Evolutionary conservation across 495 filamentous ascomycete genomes (phyloP).

Genomic region (Penicillium pancosmium): DNA sequence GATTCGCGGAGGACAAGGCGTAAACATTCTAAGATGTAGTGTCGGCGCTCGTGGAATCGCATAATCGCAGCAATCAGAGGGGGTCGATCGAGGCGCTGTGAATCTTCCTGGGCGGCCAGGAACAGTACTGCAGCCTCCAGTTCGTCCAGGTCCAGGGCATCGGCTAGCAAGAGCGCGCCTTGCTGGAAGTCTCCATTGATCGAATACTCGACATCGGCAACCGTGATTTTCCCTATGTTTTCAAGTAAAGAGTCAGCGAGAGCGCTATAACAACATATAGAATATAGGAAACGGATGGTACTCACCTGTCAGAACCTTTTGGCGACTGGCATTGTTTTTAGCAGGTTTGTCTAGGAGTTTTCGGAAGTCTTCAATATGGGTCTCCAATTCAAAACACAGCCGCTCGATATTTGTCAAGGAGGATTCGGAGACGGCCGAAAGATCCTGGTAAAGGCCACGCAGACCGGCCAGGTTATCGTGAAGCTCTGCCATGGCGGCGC

Average conservation of each 20-base stretch:
- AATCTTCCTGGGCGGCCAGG: conserved; percentile 65
- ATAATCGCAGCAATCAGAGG: conserved; percentile 74
- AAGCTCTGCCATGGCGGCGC: conserved; percentile 53
- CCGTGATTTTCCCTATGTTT: conserved; percentile 65
- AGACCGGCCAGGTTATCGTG: conserved; percentile 66
- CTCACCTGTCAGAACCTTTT: conserved; percentile 58
- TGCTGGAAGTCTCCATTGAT: conserved; percentile 88
- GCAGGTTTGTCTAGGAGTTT: conserved; percentile 74
- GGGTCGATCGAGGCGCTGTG: conserved; percentile 65
- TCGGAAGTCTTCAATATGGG: conserved; percentile 70
- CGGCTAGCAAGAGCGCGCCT: conserved; percentile 74
- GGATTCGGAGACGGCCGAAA: conserved; percentile 65
- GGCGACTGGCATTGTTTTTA: conserved; percentile 69
- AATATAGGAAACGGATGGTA: background rate
- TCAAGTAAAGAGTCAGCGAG: conserved; percentile 36
- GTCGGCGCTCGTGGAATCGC: conserved; percentile 79
- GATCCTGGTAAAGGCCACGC: conserved; percentile 76
- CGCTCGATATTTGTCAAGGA: conserved; percentile 63
- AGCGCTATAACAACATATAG: background rate
- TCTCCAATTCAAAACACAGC: conserved; percentile 67
- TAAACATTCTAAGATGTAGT: conserved; percentile 78
- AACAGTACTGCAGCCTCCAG: conserved; percentile 75
- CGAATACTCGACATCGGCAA: conserved; percentile 73
- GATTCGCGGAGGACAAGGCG: conserved; percentile 71
- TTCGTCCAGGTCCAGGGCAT: conserved; percentile 89